Evolutionary conservation across 2,329 filamentous ascomycete genomes (phyloP).

Genomic region (Venturia asperata): DNA sequence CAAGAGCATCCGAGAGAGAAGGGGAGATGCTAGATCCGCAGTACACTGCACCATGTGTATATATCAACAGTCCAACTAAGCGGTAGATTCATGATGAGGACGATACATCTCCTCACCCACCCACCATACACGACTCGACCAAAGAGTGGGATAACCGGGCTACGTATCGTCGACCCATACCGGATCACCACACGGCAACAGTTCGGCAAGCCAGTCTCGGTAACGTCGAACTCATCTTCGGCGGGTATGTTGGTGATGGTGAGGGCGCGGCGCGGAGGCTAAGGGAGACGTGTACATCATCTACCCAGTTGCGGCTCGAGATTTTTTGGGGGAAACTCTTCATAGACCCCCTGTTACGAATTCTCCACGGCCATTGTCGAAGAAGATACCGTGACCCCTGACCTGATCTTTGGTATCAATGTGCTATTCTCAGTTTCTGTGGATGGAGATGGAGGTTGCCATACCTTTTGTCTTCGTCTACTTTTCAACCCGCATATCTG

Average conservation of each 20-base stretch:
- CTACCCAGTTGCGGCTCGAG: slow-evolving; percentile 58
- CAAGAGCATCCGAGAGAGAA: too few species aligned
- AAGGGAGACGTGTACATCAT: slow-evolving; percentile 67
- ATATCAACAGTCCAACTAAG: too few species aligned
- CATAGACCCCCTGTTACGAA: slow-evolving; percentile 60
- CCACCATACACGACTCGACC: slow-evolving; percentile 52
- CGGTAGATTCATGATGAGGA: not conserved
- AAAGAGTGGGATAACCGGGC: slow-evolving; percentile 59
- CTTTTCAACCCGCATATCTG: not conserved
- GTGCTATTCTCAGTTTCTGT: not conserved
- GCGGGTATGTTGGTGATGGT: slow-evolving; percentile 48
- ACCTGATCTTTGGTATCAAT: not conserved
- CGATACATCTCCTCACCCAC: slow-evolving; percentile 29
- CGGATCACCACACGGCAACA: slow-evolving; percentile 63
- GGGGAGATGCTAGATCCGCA: too few species aligned
- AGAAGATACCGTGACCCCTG: slow-evolving; percentile 51
- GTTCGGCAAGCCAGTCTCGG: slow-evolving; percentile 45
- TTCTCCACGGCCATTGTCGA: slow-evolving; percentile 27
- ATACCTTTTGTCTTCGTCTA: not conserved
- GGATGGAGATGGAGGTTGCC: not conserved
- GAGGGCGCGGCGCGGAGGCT: slow-evolving; percentile 61
- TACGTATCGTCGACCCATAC: slow-evolving; percentile 66
- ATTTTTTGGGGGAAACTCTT: slow-evolving; percentile 66
- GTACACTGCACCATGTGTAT: too few species aligned
- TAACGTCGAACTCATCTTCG: slow-evolving; percentile 44